Conservation (phyloP, 2,329 filamentous ascomycete species). For the Lachnellula willkommii region DNA sequence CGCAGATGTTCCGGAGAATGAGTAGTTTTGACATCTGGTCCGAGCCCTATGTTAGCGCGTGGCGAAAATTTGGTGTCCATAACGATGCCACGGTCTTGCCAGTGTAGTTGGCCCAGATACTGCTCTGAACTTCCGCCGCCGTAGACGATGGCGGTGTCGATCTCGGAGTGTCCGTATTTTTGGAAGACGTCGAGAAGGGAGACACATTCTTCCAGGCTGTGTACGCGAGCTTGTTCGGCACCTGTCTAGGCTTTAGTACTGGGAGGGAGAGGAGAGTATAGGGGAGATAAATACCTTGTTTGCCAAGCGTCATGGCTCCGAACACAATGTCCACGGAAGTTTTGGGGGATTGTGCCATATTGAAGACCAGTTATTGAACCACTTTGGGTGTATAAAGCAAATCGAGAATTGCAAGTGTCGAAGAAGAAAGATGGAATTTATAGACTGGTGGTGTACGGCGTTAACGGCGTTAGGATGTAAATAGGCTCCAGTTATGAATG, state of each 20-base stretch:
- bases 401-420: not conserved
- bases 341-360: not conserved
- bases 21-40: not conserved
- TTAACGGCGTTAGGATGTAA: not conserved
- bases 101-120: conserved; percentile 41
- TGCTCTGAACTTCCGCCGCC: conserved; percentile 55
- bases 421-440: not conserved
- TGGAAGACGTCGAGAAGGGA: conserved; percentile 60
- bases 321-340: conserved; percentile 21
- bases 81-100: not conserved
- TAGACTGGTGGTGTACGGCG: not conserved
- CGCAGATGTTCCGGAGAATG: not conserved
- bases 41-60: not conserved
- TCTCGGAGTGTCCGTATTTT: conserved; percentile 58
- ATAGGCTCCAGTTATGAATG: not conserved
- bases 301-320: conserved; percentile 30
- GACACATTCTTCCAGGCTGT: conserved; percentile 45
- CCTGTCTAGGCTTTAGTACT: conserved; percentile 6
- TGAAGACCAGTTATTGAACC: not conserved
- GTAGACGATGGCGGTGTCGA: conserved; percentile 53
- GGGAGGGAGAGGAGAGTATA: not conserved
- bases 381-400: not conserved
- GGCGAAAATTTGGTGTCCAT: not conserved
- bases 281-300: conserved; percentile 1
- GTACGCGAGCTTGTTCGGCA: conserved; percentile 25